Base-by-base conservation (phyloP, 2,329 filamentous ascomycete genomes). In the Coniochaeta ligniaria region DNA sequence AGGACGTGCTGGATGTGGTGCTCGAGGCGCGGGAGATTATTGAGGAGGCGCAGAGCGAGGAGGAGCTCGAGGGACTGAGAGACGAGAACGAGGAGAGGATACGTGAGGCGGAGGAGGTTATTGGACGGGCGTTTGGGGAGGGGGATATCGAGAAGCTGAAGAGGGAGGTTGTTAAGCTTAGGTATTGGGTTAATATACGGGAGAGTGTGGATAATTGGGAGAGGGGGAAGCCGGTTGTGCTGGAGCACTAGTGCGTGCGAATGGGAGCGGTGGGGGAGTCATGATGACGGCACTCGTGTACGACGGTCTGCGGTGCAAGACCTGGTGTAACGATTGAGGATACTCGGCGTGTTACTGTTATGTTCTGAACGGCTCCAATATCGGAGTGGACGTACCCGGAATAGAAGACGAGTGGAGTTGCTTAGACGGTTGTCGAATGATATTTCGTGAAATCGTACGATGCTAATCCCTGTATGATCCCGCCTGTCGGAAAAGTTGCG, bases 111-210 rank as follows among this genome's bases (percentile, higher is more conserved):
- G 88, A 93, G 70, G 74, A 74, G 57, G 72, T 75, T 1, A 69
- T 98, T 26, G 89, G 83, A 55, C 68, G 72, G 60, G 84, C 86
- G 0, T 94, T 98, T 70, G 79, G 76, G 63, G 68, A 73, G 9
- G 89, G 88, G 57, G 84, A 94, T 70, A 71, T 90, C 43, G 81
- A 86, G 45, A 75, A 63, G 9, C 94, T 92, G 17, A 86, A 83
- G 75, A 74, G 71, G 63, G 91, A 96, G 81, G 87, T 88, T 54
- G 86, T 96, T 1, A 80, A 83, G 72, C 75, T 97, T 76, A 80
- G 92, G 72, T 98, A 97, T 78, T 97, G 94, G 94, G 83, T 89
- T 60, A 96, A 93, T 74, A 88, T 98, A 63, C 83, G 86, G 63
- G 89, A 96, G 73, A 90, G 87, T 55, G 77, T 97, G 69, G 80